Evolutionary conservation across 805 yeast genomes (phyloP), one percentile per base, ranked within the genome.

Genomic region (Pichia pseudocactophila): DNA sequence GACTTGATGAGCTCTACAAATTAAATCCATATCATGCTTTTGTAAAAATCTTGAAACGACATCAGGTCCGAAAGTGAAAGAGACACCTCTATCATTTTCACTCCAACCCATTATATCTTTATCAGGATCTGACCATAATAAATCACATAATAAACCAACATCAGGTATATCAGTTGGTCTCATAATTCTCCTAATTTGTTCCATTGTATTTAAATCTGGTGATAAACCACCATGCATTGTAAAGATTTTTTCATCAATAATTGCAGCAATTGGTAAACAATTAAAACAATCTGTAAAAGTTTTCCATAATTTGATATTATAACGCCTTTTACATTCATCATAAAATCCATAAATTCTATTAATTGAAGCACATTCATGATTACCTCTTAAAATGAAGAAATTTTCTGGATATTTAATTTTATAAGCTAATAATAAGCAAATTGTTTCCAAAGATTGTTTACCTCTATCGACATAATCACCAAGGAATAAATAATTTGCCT

Each of bases 401-500:
- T 90, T 90, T 67, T 90, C 98, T 38, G 98, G 98, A 64, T 90
- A 92, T 72, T 90, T 90, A 67, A 90, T 90, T 70, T 90, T 90
- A 73, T 90, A 90, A 34, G 97, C 97, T 59, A 90, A 76, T 58
- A 90, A 71, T 51, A 90, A 70, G 66, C 97, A 90, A 57, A 90
- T 90, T 15, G 97, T 92, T 66, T 90, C 98, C 55, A 92, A 70
- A 26, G 96, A 86, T 71, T 92, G 97, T 63, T 89, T 88, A 59
- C 98, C 98, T 73, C 98, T 82, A 71, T 90, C 98, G 52, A 90
- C 98, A 61, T 90, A 90, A 72, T 90, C 98, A 52, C 98, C 98
- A 46, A 90, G 68, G 62, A 90, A 90, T 56, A 90, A 71, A 69
- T 90, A 90, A 70, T 90, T 90, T 16, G 97, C 95, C 64, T 92